Evolutionary conservation across 192 early-diverging fungal species (phyloP).

Genomic region (Coemansia sp.): DNA sequence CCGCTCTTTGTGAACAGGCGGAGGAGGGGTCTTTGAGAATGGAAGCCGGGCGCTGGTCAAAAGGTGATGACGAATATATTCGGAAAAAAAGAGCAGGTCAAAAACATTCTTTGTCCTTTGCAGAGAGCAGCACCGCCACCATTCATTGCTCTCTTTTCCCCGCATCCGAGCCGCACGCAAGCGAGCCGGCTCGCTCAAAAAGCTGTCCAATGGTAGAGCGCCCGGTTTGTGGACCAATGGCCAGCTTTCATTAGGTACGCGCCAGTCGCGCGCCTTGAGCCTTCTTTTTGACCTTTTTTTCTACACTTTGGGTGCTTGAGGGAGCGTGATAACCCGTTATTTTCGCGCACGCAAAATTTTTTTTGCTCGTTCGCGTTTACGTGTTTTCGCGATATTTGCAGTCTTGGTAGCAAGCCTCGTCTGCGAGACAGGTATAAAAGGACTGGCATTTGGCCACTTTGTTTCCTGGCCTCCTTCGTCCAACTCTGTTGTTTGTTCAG

Average conservation of each 20-base stretch:
- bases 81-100: too few species aligned
- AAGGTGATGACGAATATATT: too few species aligned
- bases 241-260: background rate
- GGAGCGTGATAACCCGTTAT: background rate
- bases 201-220: background rate
- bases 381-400: background rate
- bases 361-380: background rate
- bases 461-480: background rate
- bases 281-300: background rate
- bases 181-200: background rate
- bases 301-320: background rate
- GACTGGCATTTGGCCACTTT: background rate
- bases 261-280: background rate
- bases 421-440: background rate
- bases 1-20: too few species aligned
- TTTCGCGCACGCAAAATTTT: background rate
- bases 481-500: conserved; percentile 7
- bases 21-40: too few species aligned
- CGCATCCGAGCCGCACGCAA: too few species aligned
- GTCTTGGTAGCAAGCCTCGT: background rate
- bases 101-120: too few species aligned
- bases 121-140: too few species aligned
- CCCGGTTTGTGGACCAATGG: background rate
- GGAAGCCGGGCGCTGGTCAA: too few species aligned
- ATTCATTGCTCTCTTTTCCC: background rate